A percentile compares a stretch with the other conserved stretches of the same genome.
Conservation (phyloP, 306 rosid species). For the Dalbergia oliveri region DNA sequence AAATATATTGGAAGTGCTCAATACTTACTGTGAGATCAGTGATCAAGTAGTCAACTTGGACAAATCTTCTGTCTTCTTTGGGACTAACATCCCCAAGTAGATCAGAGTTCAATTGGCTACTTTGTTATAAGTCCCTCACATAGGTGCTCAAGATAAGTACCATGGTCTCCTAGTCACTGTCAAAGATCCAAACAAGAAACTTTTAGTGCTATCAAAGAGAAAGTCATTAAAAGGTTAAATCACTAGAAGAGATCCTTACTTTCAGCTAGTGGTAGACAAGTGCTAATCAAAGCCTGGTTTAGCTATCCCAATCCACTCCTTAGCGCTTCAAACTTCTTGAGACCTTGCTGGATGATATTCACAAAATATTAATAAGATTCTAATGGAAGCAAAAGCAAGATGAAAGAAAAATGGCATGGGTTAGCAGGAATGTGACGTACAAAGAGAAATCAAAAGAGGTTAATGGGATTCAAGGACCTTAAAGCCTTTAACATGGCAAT, state of each 20-base stretch:
- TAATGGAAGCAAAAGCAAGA: no score
- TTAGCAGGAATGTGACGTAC: no score
- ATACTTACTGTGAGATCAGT: not conserved
- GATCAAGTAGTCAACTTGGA: not conserved
- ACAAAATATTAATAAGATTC: not conserved
- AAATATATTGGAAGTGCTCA: not conserved
- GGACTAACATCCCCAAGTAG: not conserved
- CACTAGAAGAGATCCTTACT: not conserved
- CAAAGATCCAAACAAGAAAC: not conserved
- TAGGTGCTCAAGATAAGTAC: not conserved
- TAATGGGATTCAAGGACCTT: no score
- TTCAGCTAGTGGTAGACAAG: not conserved
- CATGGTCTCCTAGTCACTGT: not conserved
- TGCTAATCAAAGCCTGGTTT: not conserved
- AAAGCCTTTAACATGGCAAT: no score
- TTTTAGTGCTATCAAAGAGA: not conserved
- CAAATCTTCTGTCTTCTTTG: not conserved
- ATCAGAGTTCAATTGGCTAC: not conserved
- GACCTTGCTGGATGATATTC: not conserved
- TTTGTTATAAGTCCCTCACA: no score
- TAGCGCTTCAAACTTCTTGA: not conserved
- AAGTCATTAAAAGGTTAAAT: not conserved
- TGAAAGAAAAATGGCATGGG: no score
- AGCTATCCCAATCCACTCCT: not conserved
- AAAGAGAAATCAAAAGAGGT: no score